Conservation (phyloP, 352 stramenopile species). For the Halophytophthora polymorphica region DNA sequence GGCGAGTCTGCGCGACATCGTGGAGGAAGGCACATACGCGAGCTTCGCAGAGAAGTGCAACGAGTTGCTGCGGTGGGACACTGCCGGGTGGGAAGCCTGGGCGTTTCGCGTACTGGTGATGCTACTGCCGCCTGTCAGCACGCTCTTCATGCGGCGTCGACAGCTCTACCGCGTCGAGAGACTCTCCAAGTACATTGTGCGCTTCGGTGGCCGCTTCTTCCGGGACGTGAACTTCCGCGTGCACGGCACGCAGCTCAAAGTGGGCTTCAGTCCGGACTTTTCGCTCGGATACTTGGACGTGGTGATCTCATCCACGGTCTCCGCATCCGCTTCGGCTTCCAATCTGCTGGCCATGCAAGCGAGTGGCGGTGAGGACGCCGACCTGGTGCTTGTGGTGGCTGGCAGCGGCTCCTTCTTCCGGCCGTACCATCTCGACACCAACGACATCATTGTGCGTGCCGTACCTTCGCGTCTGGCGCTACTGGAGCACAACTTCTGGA, state of each 20-base stretch:
- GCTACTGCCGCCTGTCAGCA: slow-evolving; percentile 45
- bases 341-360: slow-evolving; percentile 28
- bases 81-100: slow-evolving; percentile 62
- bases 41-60: slow-evolving; percentile 76
- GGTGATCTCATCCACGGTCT: slow-evolving; percentile 34
- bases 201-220: slow-evolving; percentile 74
- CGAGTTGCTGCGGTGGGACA: slow-evolving; percentile 57
- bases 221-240: slow-evolving; percentile 79
- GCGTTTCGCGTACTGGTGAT: slow-evolving; percentile 51
- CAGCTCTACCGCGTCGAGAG: slow-evolving; percentile 65
- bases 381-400: slow-evolving; percentile 54
- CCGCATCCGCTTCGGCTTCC: slow-evolving; percentile 19
- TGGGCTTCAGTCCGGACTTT: slow-evolving; percentile 84
- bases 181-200: slow-evolving; percentile 61
- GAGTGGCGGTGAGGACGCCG: slow-evolving; percentile 14
- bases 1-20: slow-evolving; percentile 50
- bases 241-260: slow-evolving; percentile 70
- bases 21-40: slow-evolving; percentile 74
- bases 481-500: slow-evolving; percentile 80
- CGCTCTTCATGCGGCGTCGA: slow-evolving; percentile 60
- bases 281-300: slow-evolving; percentile 82
- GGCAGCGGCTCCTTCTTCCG: slow-evolving; percentile 80
- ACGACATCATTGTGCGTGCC: slow-evolving; percentile 75
- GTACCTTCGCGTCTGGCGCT: slow-evolving; percentile 65
- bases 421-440: slow-evolving; percentile 80